A percentile compares a stretch with the other conserved stretches of the same genome.
Evolutionary conservation across 1,139 yeast genomes (phyloP).

Genomic region (Yamadazyma dushanensis): DNA sequence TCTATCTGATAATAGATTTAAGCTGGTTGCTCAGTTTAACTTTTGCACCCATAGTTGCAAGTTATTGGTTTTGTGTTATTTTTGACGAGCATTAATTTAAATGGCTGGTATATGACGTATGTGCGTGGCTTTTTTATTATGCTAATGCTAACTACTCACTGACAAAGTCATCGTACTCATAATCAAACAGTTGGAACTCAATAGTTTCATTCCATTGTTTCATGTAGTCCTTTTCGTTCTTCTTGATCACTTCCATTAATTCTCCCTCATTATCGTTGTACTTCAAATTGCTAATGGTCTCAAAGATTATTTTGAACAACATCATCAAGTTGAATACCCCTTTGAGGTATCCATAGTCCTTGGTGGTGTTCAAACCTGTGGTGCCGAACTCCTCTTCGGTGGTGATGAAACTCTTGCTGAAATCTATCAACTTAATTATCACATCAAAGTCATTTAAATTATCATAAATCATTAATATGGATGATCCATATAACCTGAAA

Average conservation of each 20-base stretch:
- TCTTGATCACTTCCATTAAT: slow-evolving; percentile 24
- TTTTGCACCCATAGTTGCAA: neutral
- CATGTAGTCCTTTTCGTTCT: slow-evolving; percentile 20
- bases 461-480: slow-evolving; percentile 86
- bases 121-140: neutral
- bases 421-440: slow-evolving; percentile 81
- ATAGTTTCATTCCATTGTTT: slow-evolving; percentile 7
- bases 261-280: slow-evolving; percentile 17
- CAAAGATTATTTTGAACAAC: slow-evolving; percentile 60
- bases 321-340: slow-evolving; percentile 70
- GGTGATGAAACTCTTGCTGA: slow-evolving; percentile 86
- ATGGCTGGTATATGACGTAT: neutral
- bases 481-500: slow-evolving; percentile 92
- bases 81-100: too few species aligned
- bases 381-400: slow-evolving; percentile 9
- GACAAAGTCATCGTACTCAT: slow-evolving; percentile 12
- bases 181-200: slow-evolving; percentile 4
- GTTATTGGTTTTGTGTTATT: neutral
- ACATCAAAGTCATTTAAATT: slow-evolving; percentile 43
- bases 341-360: slow-evolving; percentile 79
- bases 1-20: too few species aligned
- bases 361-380: slow-evolving; percentile 13
- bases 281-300: slow-evolving; percentile 34
- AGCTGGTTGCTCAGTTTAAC: too few species aligned
- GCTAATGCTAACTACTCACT: slow-evolving; percentile 9